A percentile compares a stretch with the other conserved stretches of the same genome.
Evolutionary conservation across 1,284 basidiomycete genomes (phyloP).

Genomic region (Volvariella volvacea): DNA sequence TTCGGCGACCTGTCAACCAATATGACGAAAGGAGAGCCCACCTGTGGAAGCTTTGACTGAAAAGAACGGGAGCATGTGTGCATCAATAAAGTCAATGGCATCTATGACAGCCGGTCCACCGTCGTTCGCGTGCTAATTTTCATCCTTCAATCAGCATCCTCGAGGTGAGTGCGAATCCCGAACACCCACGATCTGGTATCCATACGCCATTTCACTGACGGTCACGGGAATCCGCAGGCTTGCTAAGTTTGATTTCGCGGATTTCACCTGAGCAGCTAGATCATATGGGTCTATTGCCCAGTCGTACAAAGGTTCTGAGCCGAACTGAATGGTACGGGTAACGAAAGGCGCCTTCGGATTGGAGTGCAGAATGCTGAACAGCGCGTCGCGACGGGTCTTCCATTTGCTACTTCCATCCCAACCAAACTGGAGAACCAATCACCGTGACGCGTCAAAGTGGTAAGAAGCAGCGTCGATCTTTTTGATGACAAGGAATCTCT

Average conservation of each 20-base stretch:
- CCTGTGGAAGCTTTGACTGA: slow-evolving; percentile 52
- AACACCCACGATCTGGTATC: slow-evolving; percentile 30
- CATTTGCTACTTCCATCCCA: slow-evolving; percentile 51
- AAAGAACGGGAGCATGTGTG: slow-evolving; percentile 75
- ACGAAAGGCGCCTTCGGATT: slow-evolving; percentile 63
- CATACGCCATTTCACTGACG: slow-evolving; percentile 46
- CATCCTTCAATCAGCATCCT: background rate
- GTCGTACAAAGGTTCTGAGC: slow-evolving; percentile 73
- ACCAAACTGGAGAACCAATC: slow-evolving; percentile 41
- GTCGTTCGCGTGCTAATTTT: slow-evolving; percentile 30
- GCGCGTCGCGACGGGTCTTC: slow-evolving; percentile 44
- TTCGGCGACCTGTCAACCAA: background rate
- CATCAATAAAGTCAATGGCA: slow-evolving; percentile 61
- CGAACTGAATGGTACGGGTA: slow-evolving; percentile 61
- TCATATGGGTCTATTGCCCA: slow-evolving; percentile 41
- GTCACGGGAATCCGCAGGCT: slow-evolving; percentile 60
- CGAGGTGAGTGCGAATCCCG: background rate
- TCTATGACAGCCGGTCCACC: slow-evolving; percentile 54
- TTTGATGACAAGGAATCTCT: slow-evolving; percentile 12
- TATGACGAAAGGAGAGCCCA: slow-evolving; percentile 16
- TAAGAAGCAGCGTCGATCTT: background rate
- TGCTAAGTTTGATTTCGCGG: slow-evolving; percentile 44
- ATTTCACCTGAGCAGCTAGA: slow-evolving; percentile 51
- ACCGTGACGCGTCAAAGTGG: slow-evolving; percentile 1
- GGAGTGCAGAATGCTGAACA: slow-evolving; percentile 47